These are phyloP conservation scores for Didymella glomerata DNA, from an alignment of 2,329 filamentous ascomycete species.

Conservation along the genomic window DNA sequence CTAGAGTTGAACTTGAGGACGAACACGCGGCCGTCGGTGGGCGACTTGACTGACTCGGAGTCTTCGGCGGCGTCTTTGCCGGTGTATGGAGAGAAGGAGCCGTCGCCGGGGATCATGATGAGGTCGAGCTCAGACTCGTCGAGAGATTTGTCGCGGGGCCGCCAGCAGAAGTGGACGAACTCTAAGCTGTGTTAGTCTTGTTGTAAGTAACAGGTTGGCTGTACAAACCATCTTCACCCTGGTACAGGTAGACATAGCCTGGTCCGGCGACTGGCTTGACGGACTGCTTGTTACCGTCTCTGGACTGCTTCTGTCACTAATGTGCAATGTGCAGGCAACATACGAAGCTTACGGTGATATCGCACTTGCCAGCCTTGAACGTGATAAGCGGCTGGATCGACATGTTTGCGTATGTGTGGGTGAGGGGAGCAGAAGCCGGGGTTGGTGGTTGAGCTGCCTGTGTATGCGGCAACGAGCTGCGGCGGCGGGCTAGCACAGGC, in stretches of 20 bases:
- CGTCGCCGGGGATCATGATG: constrained; percentile 91
- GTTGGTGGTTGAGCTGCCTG: constrained; percentile 33
- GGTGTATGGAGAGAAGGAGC: constrained; percentile 81
- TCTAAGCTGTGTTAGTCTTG: constrained; percentile 60
- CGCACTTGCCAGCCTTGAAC: constrained; percentile 94
- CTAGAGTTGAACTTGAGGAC: constrained; percentile 93
- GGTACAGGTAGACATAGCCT: constrained; percentile 92
- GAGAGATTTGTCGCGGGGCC: constrained; percentile 74
- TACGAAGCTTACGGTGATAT: constrained; percentile 73
- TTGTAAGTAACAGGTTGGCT: not conserved
- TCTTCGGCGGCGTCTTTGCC: constrained; percentile 61
- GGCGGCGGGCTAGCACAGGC: constrained; percentile 5
- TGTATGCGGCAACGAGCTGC: constrained; percentile 17
- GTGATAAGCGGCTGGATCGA: constrained; percentile 87
- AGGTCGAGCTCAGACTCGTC: constrained; percentile 84
- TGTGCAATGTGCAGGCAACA: not conserved
- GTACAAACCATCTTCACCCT: constrained; percentile 76
- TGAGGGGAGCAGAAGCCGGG: constrained; percentile 22
- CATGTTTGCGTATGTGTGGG: constrained; percentile 62
- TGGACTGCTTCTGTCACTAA: constrained; percentile 35
- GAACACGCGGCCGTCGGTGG: constrained; percentile 86
- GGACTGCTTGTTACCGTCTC: constrained; percentile 56
- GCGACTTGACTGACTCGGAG: constrained; percentile 68
- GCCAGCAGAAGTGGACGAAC: constrained; percentile 97
- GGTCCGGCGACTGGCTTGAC: constrained; percentile 76